These are phyloP conservation scores for Amanita brunnescens DNA, from an alignment of 768 basidiomycete species.

Conservation along the genomic window DNA sequence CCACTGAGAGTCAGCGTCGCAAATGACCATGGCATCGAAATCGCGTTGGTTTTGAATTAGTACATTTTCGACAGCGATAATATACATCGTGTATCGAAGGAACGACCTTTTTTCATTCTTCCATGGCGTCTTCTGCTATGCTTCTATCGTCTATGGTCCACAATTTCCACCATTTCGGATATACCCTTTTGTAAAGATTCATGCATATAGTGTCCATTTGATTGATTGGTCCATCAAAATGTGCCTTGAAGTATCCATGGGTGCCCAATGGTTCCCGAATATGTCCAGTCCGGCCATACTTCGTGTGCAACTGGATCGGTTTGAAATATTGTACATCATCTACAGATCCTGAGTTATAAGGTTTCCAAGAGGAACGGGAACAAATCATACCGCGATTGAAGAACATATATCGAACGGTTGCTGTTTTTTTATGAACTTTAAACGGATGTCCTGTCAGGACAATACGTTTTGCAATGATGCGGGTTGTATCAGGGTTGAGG, in stretches of 20 bases:
- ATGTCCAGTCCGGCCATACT: conserved; percentile 83
- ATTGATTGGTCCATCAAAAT: conserved; percentile 86
- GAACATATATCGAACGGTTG: conserved; percentile 98
- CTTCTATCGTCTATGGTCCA: conserved; percentile 28
- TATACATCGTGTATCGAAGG: neutral
- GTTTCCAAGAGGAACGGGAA: neutral
- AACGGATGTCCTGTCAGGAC: conserved; percentile 93
- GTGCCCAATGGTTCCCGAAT: conserved; percentile 90
- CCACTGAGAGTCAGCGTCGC: neutral
- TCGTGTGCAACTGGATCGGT: conserved; percentile 89
- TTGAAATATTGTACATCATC: conserved; percentile 91
- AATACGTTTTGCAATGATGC: conserved; percentile 89
- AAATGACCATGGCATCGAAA: neutral
- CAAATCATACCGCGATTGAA: conserved; percentile 66
- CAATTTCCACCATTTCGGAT: conserved; percentile 72
- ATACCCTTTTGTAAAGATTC: conserved; percentile 91
- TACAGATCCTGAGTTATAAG: conserved; percentile 14
- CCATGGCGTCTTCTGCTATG: conserved; percentile 5
- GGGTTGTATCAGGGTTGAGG: conserved; percentile 82
- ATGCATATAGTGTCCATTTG: conserved; percentile 98
- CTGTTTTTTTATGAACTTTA: conserved; percentile 95
- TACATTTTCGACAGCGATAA: neutral
- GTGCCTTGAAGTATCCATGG: conserved; percentile 96
- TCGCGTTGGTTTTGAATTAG: neutral
- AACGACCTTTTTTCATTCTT: neutral